Evolutionary conservation across 768 basidiomycete genomes (phyloP), one percentile per base, ranked within the genome.

Genomic region (Kwoniella dendrophila): DNA sequence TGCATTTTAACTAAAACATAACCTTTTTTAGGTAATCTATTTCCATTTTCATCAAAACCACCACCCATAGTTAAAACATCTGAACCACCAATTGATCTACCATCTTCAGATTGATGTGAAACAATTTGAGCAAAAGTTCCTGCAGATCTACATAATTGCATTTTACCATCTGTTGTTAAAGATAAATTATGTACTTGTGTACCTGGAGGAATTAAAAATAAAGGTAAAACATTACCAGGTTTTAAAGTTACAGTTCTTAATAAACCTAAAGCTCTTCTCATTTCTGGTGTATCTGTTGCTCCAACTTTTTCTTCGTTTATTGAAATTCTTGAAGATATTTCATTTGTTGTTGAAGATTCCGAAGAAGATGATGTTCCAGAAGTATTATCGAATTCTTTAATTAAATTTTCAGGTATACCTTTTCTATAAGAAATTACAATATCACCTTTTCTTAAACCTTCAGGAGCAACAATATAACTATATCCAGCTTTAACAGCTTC

Each of bases 391-490:
- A 78, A 82, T 29, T 81, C 79, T 67, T 88, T 85, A 24, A 89
- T 84, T 61, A 90, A 83, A 1, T 86, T 90, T 20, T 86, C 81
- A 0, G 92, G 87, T 48, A 97, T 88, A 30, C 93, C 93, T 59
- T 83, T 79, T 56, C 90, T 83, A 80, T 90, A 98, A 65, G 88
- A 90, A 79, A 90, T 86, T 47, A 98, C 90, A 27, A 86, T 83
- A 70, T 94, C 89, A 1, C 96, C 96, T 4, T 92, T 90, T 40
- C 90, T 82, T 68, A 97, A 80, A 4, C 90, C 92, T 64, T 94
- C 92, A 6, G 90, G 87, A 1, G 96, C 93, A 45, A 98, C 81
- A 72, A 99, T 93, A 76, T 99, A 99, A 73, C 86, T 89, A 87
- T 89, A 95, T 26, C 79, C 79, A 44, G 69, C 72, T 48, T 64